Conservation (phyloP, 257 asterid genomes). For the Ligustrum vulgare region DNA sequence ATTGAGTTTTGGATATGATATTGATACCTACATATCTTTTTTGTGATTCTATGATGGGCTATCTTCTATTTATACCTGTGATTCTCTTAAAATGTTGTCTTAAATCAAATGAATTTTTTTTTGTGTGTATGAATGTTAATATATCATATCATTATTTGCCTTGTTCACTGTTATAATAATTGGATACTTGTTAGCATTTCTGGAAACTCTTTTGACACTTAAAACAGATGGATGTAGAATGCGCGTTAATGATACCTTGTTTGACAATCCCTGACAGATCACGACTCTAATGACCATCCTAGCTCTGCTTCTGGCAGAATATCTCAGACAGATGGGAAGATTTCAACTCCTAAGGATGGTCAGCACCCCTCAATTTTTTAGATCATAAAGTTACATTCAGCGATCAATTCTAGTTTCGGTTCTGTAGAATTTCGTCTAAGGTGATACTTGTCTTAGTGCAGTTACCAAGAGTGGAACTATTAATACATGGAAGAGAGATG, state of each 20-base stretch:
- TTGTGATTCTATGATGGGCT: not conserved
- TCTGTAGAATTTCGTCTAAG: constrained; percentile 8
- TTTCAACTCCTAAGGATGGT: constrained; percentile 55
- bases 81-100: not conserved
- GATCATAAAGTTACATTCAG: not conserved
- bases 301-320: constrained; percentile 69
- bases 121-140: not conserved
- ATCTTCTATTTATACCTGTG: not conserved
- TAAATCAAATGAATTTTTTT: not conserved
- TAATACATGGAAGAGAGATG: constrained; percentile 62
- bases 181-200: constrained; percentile 1
- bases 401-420: constrained; percentile 5
- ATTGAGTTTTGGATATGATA: not conserved
- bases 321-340: constrained; percentile 42
- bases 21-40: not conserved
- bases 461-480: constrained; percentile 53
- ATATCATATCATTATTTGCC: not conserved
- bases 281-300: constrained; percentile 43
- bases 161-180: not conserved
- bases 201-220: constrained; percentile 15
- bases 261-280: constrained; percentile 45
- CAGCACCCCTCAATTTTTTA: constrained; percentile 24
- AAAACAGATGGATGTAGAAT: constrained; percentile 1
- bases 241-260: constrained; percentile 25
- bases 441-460: constrained; percentile 37